Evolutionary conservation across 257 asterid species (phyloP).

Genomic region (Fraxinus americana): DNA sequence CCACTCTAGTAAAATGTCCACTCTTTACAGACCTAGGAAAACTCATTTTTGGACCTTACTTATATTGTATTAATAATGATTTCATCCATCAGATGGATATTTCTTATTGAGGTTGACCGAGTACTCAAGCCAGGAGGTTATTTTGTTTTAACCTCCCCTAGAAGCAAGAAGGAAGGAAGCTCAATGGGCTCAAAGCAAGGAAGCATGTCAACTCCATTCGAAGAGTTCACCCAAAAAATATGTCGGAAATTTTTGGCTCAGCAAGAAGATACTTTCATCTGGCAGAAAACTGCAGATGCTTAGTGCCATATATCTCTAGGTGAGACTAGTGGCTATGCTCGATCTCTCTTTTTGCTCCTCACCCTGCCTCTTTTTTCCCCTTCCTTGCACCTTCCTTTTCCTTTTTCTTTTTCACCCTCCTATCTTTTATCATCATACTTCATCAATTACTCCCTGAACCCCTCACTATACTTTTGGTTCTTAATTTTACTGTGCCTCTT

Average conservation of each 20-base stretch:
- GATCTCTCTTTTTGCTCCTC: conserved; percentile 16
- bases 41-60: neutral
- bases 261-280: conserved; percentile 81
- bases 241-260: conserved; percentile 83
- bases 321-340: conserved; percentile 36
- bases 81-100: conserved; percentile 64
- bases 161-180: conserved; percentile 58
- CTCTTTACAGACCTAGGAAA: neutral
- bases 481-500: conserved; percentile 51
- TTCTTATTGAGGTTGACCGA: conserved; percentile 88
- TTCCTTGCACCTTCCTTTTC: conserved; percentile 9
- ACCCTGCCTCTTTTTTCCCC: neutral
- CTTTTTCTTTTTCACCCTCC: neutral
- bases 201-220: conserved; percentile 53
- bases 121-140: conserved; percentile 96
- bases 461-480: conserved; percentile 17
- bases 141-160: conserved; percentile 81
- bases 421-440: neutral
- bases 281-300: conserved; percentile 85
- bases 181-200: conserved; percentile 48
- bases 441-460: conserved; percentile 15
- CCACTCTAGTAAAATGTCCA: neutral
- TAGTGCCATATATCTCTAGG: conserved; percentile 73
- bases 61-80: conserved; percentile 27
- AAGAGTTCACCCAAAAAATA: conserved; percentile 59